Conservation (phyloP, 2,329 filamentous ascomycete genomes). For the Fonsecaea pugnacius region DNA sequence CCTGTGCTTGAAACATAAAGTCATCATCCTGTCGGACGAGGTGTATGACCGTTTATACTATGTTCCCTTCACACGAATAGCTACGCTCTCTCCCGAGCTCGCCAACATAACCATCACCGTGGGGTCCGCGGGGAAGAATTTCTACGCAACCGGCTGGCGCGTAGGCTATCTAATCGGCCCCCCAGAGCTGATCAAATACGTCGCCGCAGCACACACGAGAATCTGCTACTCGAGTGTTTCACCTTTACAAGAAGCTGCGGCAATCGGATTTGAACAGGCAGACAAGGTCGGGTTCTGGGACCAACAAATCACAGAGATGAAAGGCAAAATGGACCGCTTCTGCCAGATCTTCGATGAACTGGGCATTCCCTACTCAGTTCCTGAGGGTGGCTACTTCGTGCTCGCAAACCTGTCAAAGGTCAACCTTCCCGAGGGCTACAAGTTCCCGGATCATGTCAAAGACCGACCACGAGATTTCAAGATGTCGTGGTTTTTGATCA, state of each 20-base stretch:
- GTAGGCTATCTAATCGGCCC: conserved; percentile 95
- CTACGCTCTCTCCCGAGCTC: conserved; percentile 86
- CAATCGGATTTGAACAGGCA: conserved; percentile 91
- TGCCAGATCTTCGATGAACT: conserved; percentile 80
- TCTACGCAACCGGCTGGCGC: conserved; percentile 96
- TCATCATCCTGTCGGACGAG: conserved; percentile 89
- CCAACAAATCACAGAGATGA: conserved; percentile 81
- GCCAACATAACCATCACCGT: conserved; percentile 88
- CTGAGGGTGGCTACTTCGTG: conserved; percentile 97
- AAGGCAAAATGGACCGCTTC: conserved; percentile 82
- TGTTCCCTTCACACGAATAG: conserved; percentile 89
- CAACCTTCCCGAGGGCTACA: conserved; percentile 78
- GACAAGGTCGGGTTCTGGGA: conserved; percentile 87
- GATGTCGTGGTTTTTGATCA: conserved; percentile 94
- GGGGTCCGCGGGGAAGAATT: conserved; percentile 95
- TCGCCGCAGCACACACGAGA: conserved; percentile 87
- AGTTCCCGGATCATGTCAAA: conserved; percentile 87
- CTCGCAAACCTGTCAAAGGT: conserved; percentile 92
- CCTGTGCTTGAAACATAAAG: conserved; percentile 87
- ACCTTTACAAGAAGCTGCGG: conserved; percentile 90
- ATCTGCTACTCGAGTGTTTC: conserved; percentile 96
- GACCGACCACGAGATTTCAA: conserved; percentile 89
- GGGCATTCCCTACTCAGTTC: conserved; percentile 80
- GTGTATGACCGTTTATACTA: conserved; percentile 97
- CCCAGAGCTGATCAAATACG: conserved; percentile 85